Evolutionary conservation across 352 stramenopile genomes (phyloP), one percentile per base, ranked within the genome.

Genomic region (Phytophthora megakarya): DNA sequence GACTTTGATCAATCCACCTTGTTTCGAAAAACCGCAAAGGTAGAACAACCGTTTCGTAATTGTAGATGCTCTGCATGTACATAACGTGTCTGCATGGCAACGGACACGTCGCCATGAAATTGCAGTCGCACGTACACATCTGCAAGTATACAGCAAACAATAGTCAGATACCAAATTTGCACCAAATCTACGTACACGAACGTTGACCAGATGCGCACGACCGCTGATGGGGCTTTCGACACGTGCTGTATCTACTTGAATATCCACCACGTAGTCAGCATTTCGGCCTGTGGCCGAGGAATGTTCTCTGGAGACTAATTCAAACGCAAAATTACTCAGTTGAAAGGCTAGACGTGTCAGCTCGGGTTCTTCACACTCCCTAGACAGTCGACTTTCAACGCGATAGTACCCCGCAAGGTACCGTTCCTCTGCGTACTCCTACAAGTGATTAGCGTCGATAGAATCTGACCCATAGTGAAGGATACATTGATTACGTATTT

Each of bases 21-120:
- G 23, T 40, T 5, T 32, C 38, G 12, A 62, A 62, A 19, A 16
- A 11, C 0, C 15, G n/a, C 26, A 62, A 15, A 0, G 60, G 60
- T 1, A 50, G 50, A 11, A 57, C 39, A 0, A 67, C 23, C 0
- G 23, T 67, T 37, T 67, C 60, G n/a, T 52, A 55, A 19, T 57
- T 44, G 30, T 19, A 33, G 8, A 35, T 40, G 11, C 13, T 37
- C 4, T 50, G 22, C 1, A 64, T 39, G 18, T 48, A 18, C 22
- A 67, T 30, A 19, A 62, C 35, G 30, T 46, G 58, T 0, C 48
- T 35, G 13, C 40, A 61, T 3, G 42, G 32, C 7, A 66, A 9
- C 1, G 54, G 39, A 16, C 26, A 60, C 0, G 58, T 66, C 16
- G 40, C 13, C 37, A 60, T 66, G 22, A 66, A 66, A 7, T 48